These are phyloP conservation scores for Amphicarpaea edgeworthii DNA, from an alignment of 306 rosid genomes.

Conservation along the genomic window DNA sequence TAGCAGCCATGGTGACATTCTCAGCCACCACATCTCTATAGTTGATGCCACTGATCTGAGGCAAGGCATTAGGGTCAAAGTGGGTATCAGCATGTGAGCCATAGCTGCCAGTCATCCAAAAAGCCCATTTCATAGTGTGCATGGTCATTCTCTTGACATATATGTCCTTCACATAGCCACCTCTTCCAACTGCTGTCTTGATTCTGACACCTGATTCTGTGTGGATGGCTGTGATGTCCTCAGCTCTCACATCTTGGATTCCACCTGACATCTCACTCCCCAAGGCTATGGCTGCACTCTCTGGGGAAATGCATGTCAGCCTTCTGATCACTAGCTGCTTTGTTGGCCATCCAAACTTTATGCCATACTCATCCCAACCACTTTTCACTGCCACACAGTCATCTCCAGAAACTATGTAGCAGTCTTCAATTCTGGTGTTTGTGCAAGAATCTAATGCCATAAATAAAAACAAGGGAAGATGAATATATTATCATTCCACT, in stretches of 20 bases:
- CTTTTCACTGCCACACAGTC: constrained; percentile 88
- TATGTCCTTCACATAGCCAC: constrained; percentile 82
- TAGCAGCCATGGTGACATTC: constrained; percentile 71
- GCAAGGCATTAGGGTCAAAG: constrained; percentile 73
- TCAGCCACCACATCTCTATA: constrained; percentile 73
- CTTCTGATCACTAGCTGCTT: constrained; percentile 68
- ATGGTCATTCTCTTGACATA: constrained; percentile 65
- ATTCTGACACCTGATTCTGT: constrained; percentile 79
- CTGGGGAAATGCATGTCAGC: constrained; percentile 80
- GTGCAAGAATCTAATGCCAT: constrained; percentile 73
- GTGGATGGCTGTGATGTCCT: constrained; percentile 67
- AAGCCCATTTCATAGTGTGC: constrained; percentile 85
- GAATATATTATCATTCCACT: not conserved
- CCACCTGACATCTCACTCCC: constrained; percentile 94
- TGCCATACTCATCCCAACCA: constrained; percentile 90
- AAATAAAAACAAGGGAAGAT: not conserved
- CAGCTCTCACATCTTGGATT: constrained; percentile 79
- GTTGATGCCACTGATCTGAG: constrained; percentile 63
- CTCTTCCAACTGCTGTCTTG: constrained; percentile 80
- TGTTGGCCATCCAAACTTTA: constrained; percentile 80
- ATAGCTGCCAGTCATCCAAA: constrained; percentile 82
- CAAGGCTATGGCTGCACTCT: constrained; percentile 77
- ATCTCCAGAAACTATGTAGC: constrained; percentile 88
- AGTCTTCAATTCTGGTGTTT: constrained; percentile 78
- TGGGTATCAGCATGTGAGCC: constrained; percentile 75